phyloP scores from a whole-genome alignment of 345 rosid species.

The Rhodamnia rubescens region DNA sequence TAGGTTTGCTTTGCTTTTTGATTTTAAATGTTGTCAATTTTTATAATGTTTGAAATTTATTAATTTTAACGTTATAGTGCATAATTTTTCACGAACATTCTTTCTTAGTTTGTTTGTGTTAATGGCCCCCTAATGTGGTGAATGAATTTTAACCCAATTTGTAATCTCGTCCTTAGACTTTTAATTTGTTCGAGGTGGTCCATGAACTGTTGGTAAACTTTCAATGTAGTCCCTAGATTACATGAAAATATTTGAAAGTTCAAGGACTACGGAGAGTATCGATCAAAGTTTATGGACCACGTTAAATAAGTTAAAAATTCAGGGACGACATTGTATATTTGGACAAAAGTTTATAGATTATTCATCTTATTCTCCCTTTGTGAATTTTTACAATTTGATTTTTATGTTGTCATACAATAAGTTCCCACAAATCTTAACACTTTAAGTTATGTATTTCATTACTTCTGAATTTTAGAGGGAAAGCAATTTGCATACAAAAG shows the following conservation, averaged over 20 bases:
- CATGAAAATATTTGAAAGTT: background rate
- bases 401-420: background rate
- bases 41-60: too few species aligned
- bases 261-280: accelerated
- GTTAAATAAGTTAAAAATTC: background rate
- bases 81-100: too few species aligned
- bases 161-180: accelerated
- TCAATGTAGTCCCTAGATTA: background rate
- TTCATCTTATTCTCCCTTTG: background rate
- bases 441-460: background rate
- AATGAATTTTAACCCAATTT: background rate
- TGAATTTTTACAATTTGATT: background rate
- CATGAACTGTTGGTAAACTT: background rate
- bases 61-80: too few species aligned
- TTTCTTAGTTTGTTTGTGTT: too few species aligned
- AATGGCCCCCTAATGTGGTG: too few species aligned
- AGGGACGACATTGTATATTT: background rate
- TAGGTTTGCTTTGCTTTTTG: too few species aligned
- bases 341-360: background rate
- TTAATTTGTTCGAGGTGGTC: background rate
- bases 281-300: background rate
- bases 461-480: background rate
- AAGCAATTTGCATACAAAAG: background rate
- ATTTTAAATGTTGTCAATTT: too few species aligned
- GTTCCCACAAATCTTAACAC: accelerated